These are phyloP conservation scores for Rhododendron mucronatum DNA, from an alignment of 148 eudicot genomes.

Conservation along the genomic window DNA sequence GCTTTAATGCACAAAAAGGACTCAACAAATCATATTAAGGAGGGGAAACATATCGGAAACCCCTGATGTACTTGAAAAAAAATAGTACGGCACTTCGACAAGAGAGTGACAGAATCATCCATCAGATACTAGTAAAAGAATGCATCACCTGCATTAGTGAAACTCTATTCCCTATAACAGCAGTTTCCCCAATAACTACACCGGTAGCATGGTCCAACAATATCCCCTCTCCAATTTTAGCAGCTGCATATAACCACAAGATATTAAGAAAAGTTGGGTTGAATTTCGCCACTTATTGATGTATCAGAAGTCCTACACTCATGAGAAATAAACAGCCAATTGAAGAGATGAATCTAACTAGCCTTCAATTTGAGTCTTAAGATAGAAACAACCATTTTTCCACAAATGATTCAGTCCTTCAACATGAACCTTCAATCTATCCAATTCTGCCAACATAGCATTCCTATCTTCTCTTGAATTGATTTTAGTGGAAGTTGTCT, in stretches of 20 bases:
- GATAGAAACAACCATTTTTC: neutral
- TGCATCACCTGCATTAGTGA: conserved; percentile 58
- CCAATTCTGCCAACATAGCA: neutral
- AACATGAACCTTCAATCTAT: neutral
- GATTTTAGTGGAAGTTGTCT: neutral
- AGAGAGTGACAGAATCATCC: neutral
- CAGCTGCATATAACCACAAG: conserved; percentile 35
- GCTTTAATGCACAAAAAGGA: neutral
- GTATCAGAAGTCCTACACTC: neutral
- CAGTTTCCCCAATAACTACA: conserved; percentile 65
- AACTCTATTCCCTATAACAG: conserved; percentile 53
- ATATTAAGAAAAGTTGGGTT: neutral
- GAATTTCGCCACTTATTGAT: neutral
- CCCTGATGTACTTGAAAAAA: neutral
- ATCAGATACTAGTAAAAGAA: neutral
- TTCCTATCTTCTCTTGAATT: neutral
- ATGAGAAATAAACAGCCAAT: neutral
- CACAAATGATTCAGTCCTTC: neutral
- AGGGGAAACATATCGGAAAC: neutral
- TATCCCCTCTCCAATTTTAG: conserved; percentile 54
- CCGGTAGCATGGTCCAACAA: conserved; percentile 66
- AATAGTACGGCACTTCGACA: neutral
- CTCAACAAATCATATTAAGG: neutral
- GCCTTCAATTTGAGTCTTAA: neutral
- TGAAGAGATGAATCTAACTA: neutral